These are phyloP conservation scores for Otatea glauca DNA, from an alignment of 176 grass and related monocot genomes.

Conservation along the genomic window DNA sequence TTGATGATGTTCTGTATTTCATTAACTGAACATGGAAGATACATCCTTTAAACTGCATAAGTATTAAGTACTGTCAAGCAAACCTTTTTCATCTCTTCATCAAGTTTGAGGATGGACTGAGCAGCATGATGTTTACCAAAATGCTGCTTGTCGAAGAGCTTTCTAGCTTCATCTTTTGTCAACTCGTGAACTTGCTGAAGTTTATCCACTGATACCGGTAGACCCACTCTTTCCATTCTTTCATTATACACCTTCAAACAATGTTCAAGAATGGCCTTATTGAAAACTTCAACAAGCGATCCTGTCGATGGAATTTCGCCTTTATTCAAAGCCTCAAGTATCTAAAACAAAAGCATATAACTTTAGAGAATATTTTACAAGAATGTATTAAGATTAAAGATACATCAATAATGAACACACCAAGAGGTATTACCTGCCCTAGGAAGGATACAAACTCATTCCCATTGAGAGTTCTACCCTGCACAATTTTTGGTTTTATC, in stretches of 20 bases:
- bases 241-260: slow-evolving; percentile 79
- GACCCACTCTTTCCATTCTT: slow-evolving; percentile 59
- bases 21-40: not conserved
- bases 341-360: slow-evolving; percentile 53
- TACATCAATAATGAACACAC: not conserved
- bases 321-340: slow-evolving; percentile 92
- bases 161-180: slow-evolving; percentile 58
- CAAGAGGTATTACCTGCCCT: slow-evolving; percentile 57
- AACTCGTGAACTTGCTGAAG: slow-evolving; percentile 60
- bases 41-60: not conserved
- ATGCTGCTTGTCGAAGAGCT: slow-evolving; percentile 76
- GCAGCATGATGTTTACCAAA: slow-evolving; percentile 84
- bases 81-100: slow-evolving; percentile 92
- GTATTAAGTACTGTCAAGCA: slow-evolving; percentile 10
- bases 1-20: not conserved
- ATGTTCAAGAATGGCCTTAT: slow-evolving; percentile 86
- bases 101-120: slow-evolving; percentile 66
- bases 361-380: slow-evolving; percentile 31
- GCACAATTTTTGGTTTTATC: slow-evolving; percentile 80
- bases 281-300: slow-evolving; percentile 91
- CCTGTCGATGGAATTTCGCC: slow-evolving; percentile 96
- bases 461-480: slow-evolving; percentile 83
- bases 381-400: slow-evolving; percentile 26
- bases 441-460: slow-evolving; percentile 90
- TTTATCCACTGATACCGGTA: slow-evolving; percentile 72